These are phyloP conservation scores for Zymoseptoria tritici DNA, from an alignment of 2,329 filamentous ascomycete genomes.

Conservation along the genomic window DNA sequence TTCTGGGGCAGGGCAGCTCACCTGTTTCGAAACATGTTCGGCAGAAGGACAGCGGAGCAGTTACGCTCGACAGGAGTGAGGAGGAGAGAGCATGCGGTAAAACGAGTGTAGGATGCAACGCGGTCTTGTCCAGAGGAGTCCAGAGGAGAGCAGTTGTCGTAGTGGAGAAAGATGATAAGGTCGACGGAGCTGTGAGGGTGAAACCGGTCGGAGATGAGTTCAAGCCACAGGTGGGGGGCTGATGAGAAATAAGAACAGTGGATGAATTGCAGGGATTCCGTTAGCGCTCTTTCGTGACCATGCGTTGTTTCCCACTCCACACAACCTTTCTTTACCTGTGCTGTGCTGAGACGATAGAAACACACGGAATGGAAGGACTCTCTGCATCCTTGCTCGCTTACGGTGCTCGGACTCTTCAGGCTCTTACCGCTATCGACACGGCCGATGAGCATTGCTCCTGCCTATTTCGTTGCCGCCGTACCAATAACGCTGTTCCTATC, in stretches of 20 bases:
- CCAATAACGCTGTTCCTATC: not conserved
- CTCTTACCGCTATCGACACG: not conserved
- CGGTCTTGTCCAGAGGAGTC: constrained; percentile 7
- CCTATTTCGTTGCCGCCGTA: not conserved
- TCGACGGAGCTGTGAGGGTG: constrained; percentile 11
- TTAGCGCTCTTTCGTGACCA: not conserved
- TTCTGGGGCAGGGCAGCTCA: constrained; percentile 24
- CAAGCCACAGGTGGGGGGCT: constrained; percentile 16
- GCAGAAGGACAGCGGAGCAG: constrained; percentile 10
- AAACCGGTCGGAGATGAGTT: not conserved
- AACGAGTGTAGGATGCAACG: constrained; percentile 1
- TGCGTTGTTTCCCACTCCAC: not conserved
- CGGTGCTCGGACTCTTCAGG: not conserved
- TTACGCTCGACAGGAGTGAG: constrained; percentile 1
- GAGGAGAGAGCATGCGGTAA: not conserved
- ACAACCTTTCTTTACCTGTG: not conserved
- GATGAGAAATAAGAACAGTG: not conserved
- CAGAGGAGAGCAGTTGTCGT: too few relatives aligned
- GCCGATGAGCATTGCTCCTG: not conserved
- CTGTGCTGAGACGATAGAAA: not conserved
- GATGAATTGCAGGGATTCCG: too few relatives aligned
- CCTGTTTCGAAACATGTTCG: constrained; percentile 43
- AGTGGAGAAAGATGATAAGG: constrained; percentile 7
- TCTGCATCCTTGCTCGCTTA: not conserved
- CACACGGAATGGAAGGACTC: not conserved